Percentiles rank a stretch among this genome's conserved stretches.
Conservation (phyloP, 805 yeast species). For the Millerozyma acaciae region DNA sequence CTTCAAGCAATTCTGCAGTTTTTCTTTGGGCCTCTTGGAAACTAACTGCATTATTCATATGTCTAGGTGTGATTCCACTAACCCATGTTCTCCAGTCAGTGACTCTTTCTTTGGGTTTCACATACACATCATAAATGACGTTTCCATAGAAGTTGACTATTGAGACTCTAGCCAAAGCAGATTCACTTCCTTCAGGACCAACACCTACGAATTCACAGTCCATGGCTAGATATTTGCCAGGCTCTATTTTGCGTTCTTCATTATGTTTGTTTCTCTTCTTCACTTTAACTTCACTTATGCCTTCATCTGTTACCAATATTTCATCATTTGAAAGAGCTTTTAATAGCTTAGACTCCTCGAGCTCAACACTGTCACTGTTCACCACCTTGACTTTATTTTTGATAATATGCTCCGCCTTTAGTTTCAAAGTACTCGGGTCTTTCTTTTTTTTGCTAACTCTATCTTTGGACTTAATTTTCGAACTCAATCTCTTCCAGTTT, state of each 20-base stretch:
- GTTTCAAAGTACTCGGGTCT: too few relatives aligned
- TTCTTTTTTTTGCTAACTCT: neutral
- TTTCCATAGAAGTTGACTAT: slow-evolving; percentile 80
- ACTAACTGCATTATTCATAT: slow-evolving; percentile 63
- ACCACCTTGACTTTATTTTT: too few relatives aligned
- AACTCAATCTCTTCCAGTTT: slow-evolving; percentile 22
- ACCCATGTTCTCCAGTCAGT: slow-evolving; percentile 94
- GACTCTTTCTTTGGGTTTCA: slow-evolving; percentile 68
- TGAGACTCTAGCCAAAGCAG: slow-evolving; percentile 83
- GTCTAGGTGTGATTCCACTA: slow-evolving; percentile 72
- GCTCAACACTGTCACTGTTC: too few relatives aligned
- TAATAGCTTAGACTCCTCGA: too few relatives aligned
- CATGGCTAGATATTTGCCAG: slow-evolving; percentile 75
- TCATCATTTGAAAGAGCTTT: too few relatives aligned
- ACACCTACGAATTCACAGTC: slow-evolving; percentile 96
- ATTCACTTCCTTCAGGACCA: slow-evolving; percentile 65
- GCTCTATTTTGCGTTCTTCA: slow-evolving; percentile 33
- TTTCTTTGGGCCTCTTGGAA: slow-evolving; percentile 63
- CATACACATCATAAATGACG: slow-evolving; percentile 67
- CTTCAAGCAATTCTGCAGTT: slow-evolving; percentile 50
- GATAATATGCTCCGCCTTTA: too few relatives aligned
- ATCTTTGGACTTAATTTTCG: slow-evolving; percentile 5
- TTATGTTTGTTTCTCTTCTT: slow-evolving; percentile 4
- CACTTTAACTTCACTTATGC: slow-evolving; percentile 13
- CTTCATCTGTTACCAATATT: slow-evolving; percentile 24